phyloP scores from a whole-genome alignment of 2,329 filamentous ascomycete species.

The Colletotrichum sidae region DNA sequence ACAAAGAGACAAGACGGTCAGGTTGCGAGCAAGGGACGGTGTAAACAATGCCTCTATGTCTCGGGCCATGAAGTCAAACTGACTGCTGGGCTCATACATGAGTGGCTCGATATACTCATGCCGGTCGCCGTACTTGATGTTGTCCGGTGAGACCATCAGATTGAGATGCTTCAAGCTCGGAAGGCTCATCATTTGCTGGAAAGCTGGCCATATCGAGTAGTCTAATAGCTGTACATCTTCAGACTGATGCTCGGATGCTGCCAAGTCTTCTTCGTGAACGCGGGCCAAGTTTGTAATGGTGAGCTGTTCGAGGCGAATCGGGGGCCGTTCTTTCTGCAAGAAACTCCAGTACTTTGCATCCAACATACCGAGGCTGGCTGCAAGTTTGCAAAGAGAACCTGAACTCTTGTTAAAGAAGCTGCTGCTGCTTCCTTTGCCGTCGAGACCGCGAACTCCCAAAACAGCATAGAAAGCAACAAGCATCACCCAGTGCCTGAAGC shows the following conservation, averaged over 20 bases:
- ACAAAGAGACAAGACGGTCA: constrained; percentile 54
- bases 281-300: constrained; percentile 1
- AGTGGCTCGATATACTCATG: background rate
- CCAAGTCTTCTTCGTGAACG: no score
- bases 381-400: background rate
- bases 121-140: background rate
- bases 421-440: background rate
- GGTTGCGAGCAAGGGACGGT: constrained; percentile 29
- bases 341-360: background rate
- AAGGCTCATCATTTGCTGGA: background rate
- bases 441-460: constrained; percentile 1
- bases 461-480: background rate
- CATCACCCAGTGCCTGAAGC: constrained; percentile 5
- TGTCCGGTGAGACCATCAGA: constrained; percentile 4
- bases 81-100: background rate
- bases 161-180: constrained; percentile 3
- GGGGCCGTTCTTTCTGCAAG: background rate
- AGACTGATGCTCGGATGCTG: background rate
- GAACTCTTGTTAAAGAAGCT: background rate
- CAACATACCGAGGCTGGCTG: background rate
- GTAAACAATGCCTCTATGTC: constrained; percentile 43
- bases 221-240: background rate
- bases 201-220: background rate
- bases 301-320: constrained; percentile 1
- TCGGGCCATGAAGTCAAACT: constrained; percentile 28